Base-by-base conservation (phyloP, 768 basidiomycete genomes). In the Rhodotorula kratochvilovae region DNA sequence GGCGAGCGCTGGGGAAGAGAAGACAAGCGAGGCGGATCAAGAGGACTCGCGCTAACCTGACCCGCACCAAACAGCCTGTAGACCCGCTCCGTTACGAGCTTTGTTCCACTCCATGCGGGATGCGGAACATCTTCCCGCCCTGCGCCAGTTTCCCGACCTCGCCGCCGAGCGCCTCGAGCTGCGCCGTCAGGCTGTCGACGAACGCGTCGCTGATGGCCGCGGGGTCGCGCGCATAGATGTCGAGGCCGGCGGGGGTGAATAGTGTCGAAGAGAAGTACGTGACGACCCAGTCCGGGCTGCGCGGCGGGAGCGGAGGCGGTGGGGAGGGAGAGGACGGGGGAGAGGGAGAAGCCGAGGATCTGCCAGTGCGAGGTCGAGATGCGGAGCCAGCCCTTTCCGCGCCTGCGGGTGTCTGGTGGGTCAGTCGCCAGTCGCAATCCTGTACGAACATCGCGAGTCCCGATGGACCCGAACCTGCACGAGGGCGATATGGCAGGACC, bases 201-300 rank as follows among this genome's bases (percentile, higher is more conserved):
- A 29, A 42, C 23, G 36, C 63, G 7, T 61, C 59, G 6, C 67
- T 74, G 25, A 79, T 56, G 5, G 73, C 75, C 17, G 53, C 53
- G 13, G 76, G 59, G 12, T 67, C 17, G 1, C 68, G 39, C 2
- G 76, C 63, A 70, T 83, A 84, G 58, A 84, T 79, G 73, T 84
- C 83, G 29, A 84, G 75, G 0, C 83, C 83, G 29, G 82, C 81
- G 12, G 83, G 82, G 1, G 83, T 83, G 79, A 84, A 84, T 25
- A 83, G 77, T 19, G 83, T 83, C 70, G 79, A 80, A 45, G 82
- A 82, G 76, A 84, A 83, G 77, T 79, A 83, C 76, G 76, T 78
- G 25, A 80, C 73, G 45, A 76, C 79, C 77, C 77, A 80, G 27
- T 70, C 76, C n/a, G 39, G 63, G 48, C 21, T 45, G 48, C 23